Percentiles rank a stretch among this genome's conserved stretches.
These are phyloP conservation scores for Fusarium redolens DNA, from an alignment of 2,329 filamentous ascomycete genomes.

Conservation along the genomic window DNA sequence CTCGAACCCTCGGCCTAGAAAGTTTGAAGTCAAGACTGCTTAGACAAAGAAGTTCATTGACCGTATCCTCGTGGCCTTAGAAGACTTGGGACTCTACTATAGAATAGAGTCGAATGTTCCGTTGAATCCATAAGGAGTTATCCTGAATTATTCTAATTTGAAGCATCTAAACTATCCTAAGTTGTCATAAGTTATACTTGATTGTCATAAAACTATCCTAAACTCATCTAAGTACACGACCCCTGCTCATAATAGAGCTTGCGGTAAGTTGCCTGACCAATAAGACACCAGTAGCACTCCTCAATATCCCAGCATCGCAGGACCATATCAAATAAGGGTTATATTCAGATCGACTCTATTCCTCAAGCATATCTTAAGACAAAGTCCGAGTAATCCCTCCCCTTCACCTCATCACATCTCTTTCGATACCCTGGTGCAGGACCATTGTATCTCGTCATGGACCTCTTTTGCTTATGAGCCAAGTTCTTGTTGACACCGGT, in stretches of 20 bases:
- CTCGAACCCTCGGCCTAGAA: conserved; percentile 46
- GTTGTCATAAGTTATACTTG: no score
- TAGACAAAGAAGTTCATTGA: background rate
- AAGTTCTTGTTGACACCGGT: conserved; percentile 66
- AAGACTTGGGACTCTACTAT: background rate
- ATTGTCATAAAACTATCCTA: background rate
- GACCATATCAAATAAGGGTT: no score
- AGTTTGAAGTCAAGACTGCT: conserved; percentile 30
- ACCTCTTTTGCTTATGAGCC: conserved; percentile 57
- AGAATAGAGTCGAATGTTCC: no score
- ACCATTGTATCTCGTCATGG: conserved; percentile 60
- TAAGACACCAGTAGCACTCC: no score
- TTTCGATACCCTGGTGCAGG: conserved; percentile 57
- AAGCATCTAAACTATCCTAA: no score
- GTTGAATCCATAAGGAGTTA: no score
- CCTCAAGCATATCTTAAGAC: background rate
- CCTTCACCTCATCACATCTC: conserved; percentile 50
- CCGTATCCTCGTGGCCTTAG: rapidly evolving
- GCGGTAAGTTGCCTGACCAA: no score
- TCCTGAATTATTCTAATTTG: background rate
- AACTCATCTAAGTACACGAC: background rate
- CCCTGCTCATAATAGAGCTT: no score
- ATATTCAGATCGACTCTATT: no score
- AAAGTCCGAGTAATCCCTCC: conserved; percentile 37
- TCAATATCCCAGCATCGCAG: no score